Evolutionary conservation across 2,329 filamentous ascomycete species (phyloP).

Genomic region (Knufia petricola): DNA sequence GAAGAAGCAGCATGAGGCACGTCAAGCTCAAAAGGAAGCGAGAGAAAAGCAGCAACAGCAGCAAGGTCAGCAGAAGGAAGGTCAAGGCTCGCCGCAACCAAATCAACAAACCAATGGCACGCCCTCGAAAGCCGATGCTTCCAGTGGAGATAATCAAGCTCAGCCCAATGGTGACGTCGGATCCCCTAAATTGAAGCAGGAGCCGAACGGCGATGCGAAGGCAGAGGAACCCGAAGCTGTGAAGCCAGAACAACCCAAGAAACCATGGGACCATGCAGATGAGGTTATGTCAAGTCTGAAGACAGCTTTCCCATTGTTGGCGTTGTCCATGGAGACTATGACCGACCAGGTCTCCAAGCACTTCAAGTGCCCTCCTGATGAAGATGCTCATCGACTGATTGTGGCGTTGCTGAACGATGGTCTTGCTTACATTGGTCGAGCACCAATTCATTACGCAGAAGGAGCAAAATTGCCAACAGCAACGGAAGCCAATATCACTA

Average conservation of each 20-base stretch:
- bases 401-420: slow-evolving; percentile 96
- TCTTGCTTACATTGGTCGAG: slow-evolving; percentile 80
- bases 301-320: slow-evolving; percentile 90
- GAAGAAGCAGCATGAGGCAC: slow-evolving; percentile 51
- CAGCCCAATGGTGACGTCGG: slow-evolving; percentile 21
- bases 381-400: slow-evolving; percentile 94
- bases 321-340: slow-evolving; percentile 98
- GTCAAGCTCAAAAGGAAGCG: slow-evolving; percentile 7
- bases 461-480: slow-evolving; percentile 82
- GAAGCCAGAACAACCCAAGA: slow-evolving; percentile 46
- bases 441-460: slow-evolving; percentile 75
- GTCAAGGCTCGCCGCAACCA: slow-evolving; percentile 4
- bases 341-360: slow-evolving; percentile 98
- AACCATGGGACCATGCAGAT: slow-evolving; percentile 92
- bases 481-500: slow-evolving; percentile 91
- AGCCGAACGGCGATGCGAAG: slow-evolving; percentile 41
- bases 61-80: slow-evolving; percentile 15
- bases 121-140: slow-evolving; percentile 33
- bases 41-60: slow-evolving; percentile 9
- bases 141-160: slow-evolving; percentile 33
- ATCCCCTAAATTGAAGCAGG: slow-evolving; percentile 43
- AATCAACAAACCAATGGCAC: slow-evolving; percentile 9
- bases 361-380: slow-evolving; percentile 97
- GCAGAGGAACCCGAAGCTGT: slow-evolving; percentile 24
- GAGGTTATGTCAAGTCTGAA: slow-evolving; percentile 93